Base-by-base conservation (phyloP, 1,284 basidiomycete genomes). In the Sphagnurus paluster region DNA sequence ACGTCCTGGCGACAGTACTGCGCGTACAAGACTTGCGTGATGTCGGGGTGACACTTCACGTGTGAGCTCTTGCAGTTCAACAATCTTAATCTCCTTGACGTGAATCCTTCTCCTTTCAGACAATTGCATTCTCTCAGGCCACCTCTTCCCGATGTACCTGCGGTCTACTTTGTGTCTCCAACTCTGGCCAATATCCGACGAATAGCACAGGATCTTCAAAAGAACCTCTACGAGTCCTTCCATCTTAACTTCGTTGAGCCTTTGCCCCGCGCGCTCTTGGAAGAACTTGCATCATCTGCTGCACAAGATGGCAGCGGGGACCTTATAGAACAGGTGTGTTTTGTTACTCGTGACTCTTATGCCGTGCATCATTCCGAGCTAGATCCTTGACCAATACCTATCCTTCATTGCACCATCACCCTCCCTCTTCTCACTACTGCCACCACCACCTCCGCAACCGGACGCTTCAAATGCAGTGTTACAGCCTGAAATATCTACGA, bases 161-260 rank as follows among this genome's bases (percentile, higher is more conserved):
- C 97, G 0, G 82, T 99, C 23, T 99, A 99, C 74, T 97, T 99
- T 65, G 90, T 99, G 39, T 83, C 92, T 0, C 97, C 97, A 0
- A 97, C 93, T 0, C 72, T 91, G 8, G 72, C 76, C 42, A 99
- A 98, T 63, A 79, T 99, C 54, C 78, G 82, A 49, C 80, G 96
- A 45, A 95, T 98, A 74, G 87, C 91, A 11, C 85, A 93, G 59
- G 92, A 94, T 63, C 78, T 98, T 26, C 85, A 87, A 62, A 90
- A 90, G 56, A 76, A 79, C 16, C 76, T 99, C 25, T 99, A 99
- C 64, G 93, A 97, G 58, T 85, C 91, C 0, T 94, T 89, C 65
- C 90, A 98, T 66, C 74, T 99, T 56, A 98, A 96, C 64, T 99
- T 99, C 63, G 94, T 95, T 7, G 94, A 94, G 48, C 86, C 93